A percentile compares a stretch with the other conserved stretches of the same genome.
Conservation (phyloP, 441 rosid species). For the Adansonia rubrostipa region DNA sequence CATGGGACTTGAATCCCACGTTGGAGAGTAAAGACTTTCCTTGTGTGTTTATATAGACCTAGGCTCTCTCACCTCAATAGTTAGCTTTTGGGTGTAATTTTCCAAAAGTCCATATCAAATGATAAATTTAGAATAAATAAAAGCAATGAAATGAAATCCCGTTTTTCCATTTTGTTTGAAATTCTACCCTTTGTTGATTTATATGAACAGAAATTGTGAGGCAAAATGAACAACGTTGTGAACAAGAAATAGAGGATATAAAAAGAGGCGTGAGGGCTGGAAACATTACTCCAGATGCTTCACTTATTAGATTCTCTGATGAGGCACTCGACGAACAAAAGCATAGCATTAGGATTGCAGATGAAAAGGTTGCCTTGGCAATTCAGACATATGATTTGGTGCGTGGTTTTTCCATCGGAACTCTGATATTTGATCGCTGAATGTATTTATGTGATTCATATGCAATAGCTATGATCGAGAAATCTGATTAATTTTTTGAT, state of each 20-base stretch:
- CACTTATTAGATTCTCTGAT: conserved; percentile 74
- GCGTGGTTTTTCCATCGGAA: conserved; percentile 19
- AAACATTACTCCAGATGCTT: conserved; percentile 53
- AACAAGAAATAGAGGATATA: conserved; percentile 84
- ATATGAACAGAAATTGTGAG: conserved; percentile 61
- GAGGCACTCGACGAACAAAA: conserved; percentile 93
- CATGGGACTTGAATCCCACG: no score
- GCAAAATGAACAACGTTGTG: conserved; percentile 88
- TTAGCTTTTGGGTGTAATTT: no score
- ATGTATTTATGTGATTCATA: conserved; percentile 13
- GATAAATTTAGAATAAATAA: not conserved
- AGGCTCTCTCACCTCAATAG: no score
- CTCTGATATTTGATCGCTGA: not conserved
- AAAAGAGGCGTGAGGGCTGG: conserved; percentile 68
- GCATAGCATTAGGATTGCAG: conserved; percentile 91
- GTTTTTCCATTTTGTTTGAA: not conserved
- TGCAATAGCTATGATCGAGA: not conserved
- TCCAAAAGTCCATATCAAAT: no score
- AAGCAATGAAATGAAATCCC: not conserved
- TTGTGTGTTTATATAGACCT: no score
- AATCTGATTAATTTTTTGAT: not conserved
- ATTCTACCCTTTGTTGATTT: conserved; percentile 7
- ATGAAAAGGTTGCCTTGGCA: conserved; percentile 93
- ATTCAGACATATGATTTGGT: conserved; percentile 95
- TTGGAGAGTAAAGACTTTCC: no score